A percentile compares a stretch with the other conserved stretches of the same genome.
phyloP scores from a whole-genome alignment of 768 basidiomycete species.

The Kondoa subrosea region DNA sequence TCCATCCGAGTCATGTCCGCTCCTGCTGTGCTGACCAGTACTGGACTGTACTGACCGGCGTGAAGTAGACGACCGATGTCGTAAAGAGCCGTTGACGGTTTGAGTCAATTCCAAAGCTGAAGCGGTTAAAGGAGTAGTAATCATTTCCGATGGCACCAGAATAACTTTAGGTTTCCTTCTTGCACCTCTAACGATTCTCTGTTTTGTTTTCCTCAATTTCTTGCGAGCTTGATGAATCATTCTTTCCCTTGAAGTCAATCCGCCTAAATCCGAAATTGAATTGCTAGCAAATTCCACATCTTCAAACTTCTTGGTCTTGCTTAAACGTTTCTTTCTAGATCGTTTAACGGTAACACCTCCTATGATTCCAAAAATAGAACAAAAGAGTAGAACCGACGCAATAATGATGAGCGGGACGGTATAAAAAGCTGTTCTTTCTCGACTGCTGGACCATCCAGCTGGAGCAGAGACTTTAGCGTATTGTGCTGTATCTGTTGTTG shows the following conservation, averaged over 20 bases:
- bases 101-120: neutral
- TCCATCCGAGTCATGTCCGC: neutral
- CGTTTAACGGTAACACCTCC: neutral
- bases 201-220: neutral
- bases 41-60: neutral
- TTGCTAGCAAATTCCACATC: neutral
- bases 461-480: neutral
- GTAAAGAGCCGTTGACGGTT: neutral
- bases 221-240: neutral
- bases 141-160: neutral
- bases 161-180: neutral
- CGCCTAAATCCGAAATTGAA: neutral
- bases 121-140: neutral
- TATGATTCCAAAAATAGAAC: neutral
- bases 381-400: slow-evolving; percentile 4
- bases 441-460: neutral
- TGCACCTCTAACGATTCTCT: neutral
- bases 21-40: neutral
- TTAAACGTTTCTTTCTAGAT: neutral
- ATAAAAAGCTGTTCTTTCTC: neutral
- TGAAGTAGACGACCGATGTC: neutral
- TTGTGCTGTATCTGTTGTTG: neutral
- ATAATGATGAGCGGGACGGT: slow-evolving; percentile 6
- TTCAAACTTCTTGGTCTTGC: neutral
- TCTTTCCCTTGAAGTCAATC: neutral